These are phyloP conservation scores for Solanum neorickii DNA, from an alignment of 257 asterid genomes.

Conservation along the genomic window DNA sequence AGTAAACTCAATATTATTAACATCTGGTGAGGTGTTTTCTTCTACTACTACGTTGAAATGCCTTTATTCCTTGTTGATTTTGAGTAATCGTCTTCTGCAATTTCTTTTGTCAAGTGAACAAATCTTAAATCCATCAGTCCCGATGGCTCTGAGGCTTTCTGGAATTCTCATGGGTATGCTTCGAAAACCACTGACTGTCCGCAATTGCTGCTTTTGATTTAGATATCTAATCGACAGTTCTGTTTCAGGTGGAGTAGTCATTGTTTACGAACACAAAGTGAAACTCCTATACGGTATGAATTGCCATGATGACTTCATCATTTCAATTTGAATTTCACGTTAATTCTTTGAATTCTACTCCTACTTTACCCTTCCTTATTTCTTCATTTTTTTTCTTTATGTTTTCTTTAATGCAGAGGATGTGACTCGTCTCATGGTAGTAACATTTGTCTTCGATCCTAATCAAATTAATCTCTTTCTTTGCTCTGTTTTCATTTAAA, in stretches of 20 bases:
- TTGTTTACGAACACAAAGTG: slow-evolving; percentile 89
- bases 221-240: not conserved
- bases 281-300: slow-evolving; percentile 68
- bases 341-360: not conserved
- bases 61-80: not conserved
- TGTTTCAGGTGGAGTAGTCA: slow-evolving; percentile 78
- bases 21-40: slow-evolving; percentile 41
- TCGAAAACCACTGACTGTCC: not conserved
- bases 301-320: not conserved
- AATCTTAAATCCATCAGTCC: slow-evolving; percentile 81
- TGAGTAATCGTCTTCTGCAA: not conserved
- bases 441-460: not conserved
- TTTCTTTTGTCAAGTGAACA: slow-evolving; percentile 41
- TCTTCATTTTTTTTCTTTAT: not conserved
- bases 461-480: not conserved
- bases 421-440: slow-evolving; percentile 80
- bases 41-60: not conserved
- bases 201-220: not conserved
- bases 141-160: slow-evolving; percentile 95
- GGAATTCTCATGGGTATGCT: slow-evolving; percentile 89
- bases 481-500: not conserved
- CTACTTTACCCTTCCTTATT: not conserved
- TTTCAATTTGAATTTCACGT: not conserved
- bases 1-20: slow-evolving; percentile 68
- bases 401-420: slow-evolving; percentile 48